Evolutionary conservation across 805 yeast genomes (phyloP).

Genomic region (Jamesozyma rosinii): DNA sequence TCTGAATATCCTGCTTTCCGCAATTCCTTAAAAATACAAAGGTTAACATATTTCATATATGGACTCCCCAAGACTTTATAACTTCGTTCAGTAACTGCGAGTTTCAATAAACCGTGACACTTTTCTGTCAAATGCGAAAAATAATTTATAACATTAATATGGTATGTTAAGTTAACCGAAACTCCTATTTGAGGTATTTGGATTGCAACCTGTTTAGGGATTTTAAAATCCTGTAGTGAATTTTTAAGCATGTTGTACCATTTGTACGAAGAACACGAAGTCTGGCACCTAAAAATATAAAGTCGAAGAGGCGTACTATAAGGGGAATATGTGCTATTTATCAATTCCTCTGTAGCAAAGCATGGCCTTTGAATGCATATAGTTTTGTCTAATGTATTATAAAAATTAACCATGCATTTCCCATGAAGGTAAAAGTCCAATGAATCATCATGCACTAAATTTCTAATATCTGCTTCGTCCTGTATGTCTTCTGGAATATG

Average conservation of each 20-base stretch:
- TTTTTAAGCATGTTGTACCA: conserved; percentile 57
- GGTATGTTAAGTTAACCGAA: conserved; percentile 21
- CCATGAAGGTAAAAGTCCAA: conserved; percentile 28
- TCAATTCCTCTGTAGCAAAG: background rate
- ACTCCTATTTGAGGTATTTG: conserved; percentile 35
- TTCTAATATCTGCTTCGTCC: background rate
- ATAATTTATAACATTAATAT: conserved; percentile 7
- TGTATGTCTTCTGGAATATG: conserved; percentile 24
- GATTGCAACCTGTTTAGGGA: conserved; percentile 38
- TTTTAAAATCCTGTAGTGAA: conserved; percentile 37
- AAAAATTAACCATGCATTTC: conserved; percentile 40
- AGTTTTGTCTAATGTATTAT: conserved; percentile 62
- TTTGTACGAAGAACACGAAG: conserved; percentile 43
- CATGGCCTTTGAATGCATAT: conserved; percentile 30
- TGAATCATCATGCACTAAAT: conserved; percentile 8
- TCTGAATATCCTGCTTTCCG: conserved; percentile 17
- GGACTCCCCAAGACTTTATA: conserved; percentile 19
- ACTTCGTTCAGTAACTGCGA: conserved; percentile 15
- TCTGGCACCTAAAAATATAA: conserved; percentile 49
- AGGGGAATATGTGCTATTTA: conserved; percentile 7
- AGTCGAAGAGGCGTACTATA: conserved; percentile 22
- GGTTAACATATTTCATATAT: conserved; percentile 17
- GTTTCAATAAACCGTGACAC: conserved; percentile 10
- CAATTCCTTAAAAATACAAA: conserved; percentile 30
- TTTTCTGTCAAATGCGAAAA: conserved; percentile 6